Evolutionary conservation across 352 stramenopile species (phyloP).

Genomic region (Phytophthora europaea): DNA sequence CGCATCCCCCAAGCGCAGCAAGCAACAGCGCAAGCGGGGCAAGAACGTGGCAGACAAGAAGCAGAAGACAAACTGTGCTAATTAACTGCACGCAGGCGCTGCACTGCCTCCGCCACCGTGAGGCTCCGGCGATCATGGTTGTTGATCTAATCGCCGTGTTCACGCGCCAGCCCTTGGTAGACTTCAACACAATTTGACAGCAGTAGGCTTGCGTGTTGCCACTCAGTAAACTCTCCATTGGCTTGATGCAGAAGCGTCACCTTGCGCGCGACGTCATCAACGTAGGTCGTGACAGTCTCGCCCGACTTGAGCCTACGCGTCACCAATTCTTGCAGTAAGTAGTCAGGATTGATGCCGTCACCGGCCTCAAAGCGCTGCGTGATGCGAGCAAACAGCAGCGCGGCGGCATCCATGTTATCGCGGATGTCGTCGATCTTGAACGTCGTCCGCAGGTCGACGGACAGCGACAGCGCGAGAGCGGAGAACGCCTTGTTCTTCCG

Average conservation of each 20-base stretch:
- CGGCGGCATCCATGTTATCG: not conserved
- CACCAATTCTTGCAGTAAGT: not conserved
- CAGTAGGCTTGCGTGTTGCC: not conserved
- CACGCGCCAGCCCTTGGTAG: not conserved
- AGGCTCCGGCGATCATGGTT: too few species aligned
- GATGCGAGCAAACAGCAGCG: not conserved
- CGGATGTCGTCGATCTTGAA: not conserved
- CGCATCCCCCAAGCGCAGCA: not conserved
- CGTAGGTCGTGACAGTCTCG: not conserved
- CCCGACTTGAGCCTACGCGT: not conserved
- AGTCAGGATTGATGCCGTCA: not conserved
- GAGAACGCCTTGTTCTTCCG: constrained; percentile 14
- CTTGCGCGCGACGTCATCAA: not conserved
- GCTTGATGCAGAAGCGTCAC: not conserved
- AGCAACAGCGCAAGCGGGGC: not conserved
- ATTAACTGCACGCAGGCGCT: not conserved
- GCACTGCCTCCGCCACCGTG: too few species aligned
- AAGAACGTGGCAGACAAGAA: not conserved
- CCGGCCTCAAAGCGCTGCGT: not conserved
- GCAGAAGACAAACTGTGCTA: not conserved
- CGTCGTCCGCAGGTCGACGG: not conserved
- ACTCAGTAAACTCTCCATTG: not conserved
- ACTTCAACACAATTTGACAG: not conserved
- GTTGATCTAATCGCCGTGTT: not conserved
- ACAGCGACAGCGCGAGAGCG: not conserved